Conservation (phyloP, 139 green algal genomes). For the Coccomyxa sp. region DNA sequence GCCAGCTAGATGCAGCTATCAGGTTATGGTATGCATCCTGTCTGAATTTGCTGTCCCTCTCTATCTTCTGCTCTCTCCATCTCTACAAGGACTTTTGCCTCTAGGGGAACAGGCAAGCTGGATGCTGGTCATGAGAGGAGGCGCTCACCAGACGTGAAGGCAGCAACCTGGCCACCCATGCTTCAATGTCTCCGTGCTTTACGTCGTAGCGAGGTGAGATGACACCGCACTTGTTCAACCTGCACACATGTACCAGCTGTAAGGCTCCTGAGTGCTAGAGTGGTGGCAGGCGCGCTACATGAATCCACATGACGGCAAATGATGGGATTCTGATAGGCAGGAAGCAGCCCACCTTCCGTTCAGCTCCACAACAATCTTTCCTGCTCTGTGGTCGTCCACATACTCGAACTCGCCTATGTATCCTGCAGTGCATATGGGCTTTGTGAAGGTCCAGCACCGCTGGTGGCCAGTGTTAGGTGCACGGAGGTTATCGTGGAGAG, state of each 20-base stretch:
- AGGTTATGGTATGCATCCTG: too few species aligned
- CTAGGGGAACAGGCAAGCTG: too few species aligned
- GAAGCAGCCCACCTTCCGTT: conserved; percentile 94
- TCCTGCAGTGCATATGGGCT: conserved; percentile 69
- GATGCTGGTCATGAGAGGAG: not conserved
- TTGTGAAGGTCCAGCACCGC: not conserved
- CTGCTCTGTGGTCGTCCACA: conserved; percentile 95
- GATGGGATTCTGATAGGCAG: too few species aligned
- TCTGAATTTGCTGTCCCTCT: too few species aligned
- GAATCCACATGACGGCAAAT: too few species aligned
- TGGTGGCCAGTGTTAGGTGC: not conserved
- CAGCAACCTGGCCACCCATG: conserved; percentile 93
- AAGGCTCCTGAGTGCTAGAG: too few species aligned
- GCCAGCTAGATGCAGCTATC: too few species aligned
- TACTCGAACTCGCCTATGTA: conserved; percentile 99
- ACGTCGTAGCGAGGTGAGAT: conserved; percentile 98
- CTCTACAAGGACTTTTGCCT: too few species aligned
- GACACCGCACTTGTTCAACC: conserved; percentile 98
- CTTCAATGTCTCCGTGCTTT: conserved; percentile 76
- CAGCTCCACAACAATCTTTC: conserved; percentile 99
- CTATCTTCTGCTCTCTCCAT: too few species aligned
- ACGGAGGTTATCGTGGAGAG: too few species aligned
- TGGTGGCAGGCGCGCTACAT: too few species aligned
- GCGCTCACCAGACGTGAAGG: conserved; percentile 84
- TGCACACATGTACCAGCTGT: conserved; percentile 16